A percentile compares a stretch with the other conserved stretches of the same genome.
Conservation (phyloP, 2,329 filamentous ascomycete species). For the Colletotrichum gloeosporioides region DNA sequence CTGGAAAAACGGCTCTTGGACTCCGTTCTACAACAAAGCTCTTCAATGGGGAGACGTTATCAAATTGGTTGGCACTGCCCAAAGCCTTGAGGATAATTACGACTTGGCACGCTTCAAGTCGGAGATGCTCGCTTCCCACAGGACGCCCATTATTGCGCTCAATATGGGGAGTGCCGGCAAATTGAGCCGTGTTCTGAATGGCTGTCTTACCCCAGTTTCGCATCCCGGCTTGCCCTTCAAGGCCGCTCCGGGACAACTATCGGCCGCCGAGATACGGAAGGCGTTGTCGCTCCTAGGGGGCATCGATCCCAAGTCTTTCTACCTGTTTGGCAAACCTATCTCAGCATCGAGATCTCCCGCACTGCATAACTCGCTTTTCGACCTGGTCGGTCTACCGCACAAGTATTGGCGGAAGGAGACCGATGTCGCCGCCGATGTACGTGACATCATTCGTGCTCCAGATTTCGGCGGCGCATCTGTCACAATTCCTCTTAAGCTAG, state of each 20-base stretch:
- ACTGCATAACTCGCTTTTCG: constrained; percentile 88
- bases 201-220: constrained; percentile 93
- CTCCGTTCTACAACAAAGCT: constrained; percentile 86
- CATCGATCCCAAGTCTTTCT: constrained; percentile 78
- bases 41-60: constrained; percentile 91
- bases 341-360: constrained; percentile 82
- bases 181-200: constrained; percentile 87
- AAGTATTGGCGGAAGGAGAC: constrained; percentile 82
- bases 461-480: constrained; percentile 93
- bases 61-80: constrained; percentile 88
- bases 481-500: constrained; percentile 92
- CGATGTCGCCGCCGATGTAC: constrained; percentile 63
- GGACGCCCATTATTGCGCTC: constrained; percentile 88
- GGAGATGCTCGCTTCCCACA: constrained; percentile 74
- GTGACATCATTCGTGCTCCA: constrained; percentile 68
- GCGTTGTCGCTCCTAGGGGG: constrained; percentile 81
- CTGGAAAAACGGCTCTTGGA: constrained; percentile 94
- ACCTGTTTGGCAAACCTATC: constrained; percentile 87
- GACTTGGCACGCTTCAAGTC: constrained; percentile 81
- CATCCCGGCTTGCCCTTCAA: constrained; percentile 90
- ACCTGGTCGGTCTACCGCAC: constrained; percentile 80
- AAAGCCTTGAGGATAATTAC: constrained; percentile 82
- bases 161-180: constrained; percentile 94
- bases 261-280: constrained; percentile 84
- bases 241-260: constrained; percentile 92